Evolutionary conservation across 2,329 filamentous ascomycete species (phyloP).

Genomic region (Colletotrichum tropicale): DNA sequence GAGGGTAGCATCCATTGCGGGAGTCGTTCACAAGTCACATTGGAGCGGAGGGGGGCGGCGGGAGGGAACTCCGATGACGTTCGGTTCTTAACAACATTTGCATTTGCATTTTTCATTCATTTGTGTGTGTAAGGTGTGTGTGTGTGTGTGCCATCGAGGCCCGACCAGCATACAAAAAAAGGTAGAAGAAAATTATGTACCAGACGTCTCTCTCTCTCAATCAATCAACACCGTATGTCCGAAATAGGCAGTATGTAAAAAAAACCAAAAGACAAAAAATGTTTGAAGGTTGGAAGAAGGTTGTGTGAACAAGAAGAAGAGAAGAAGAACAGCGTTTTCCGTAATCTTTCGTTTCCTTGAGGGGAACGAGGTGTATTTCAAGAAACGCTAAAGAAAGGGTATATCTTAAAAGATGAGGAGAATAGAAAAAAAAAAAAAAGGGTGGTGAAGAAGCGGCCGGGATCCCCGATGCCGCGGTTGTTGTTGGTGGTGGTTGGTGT

Average conservation of each 20-base stretch:
- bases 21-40: background rate
- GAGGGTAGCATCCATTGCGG: background rate
- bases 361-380: background rate
- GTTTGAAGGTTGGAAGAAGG: background rate
- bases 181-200: background rate
- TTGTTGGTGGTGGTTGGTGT: background rate
- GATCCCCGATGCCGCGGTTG: background rate
- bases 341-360: background rate
- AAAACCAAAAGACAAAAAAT: background rate
- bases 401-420: slow-evolving; percentile 5
- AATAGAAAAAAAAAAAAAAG: background rate
- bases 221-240: background rate
- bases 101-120: background rate
- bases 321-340: background rate
- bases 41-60: too few relatives aligned
- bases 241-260: background rate
- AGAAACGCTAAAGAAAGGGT: slow-evolving; percentile 13
- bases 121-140: background rate
- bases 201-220: background rate
- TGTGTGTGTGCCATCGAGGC: background rate
- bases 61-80: background rate
- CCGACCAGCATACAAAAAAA: background rate
- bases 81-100: background rate
- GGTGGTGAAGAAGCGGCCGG: background rate
- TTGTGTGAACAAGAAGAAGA: background rate